Evolutionary conservation across 1,284 basidiomycete species (phyloP).

Genomic region (Fomitopsis schrenkii): DNA sequence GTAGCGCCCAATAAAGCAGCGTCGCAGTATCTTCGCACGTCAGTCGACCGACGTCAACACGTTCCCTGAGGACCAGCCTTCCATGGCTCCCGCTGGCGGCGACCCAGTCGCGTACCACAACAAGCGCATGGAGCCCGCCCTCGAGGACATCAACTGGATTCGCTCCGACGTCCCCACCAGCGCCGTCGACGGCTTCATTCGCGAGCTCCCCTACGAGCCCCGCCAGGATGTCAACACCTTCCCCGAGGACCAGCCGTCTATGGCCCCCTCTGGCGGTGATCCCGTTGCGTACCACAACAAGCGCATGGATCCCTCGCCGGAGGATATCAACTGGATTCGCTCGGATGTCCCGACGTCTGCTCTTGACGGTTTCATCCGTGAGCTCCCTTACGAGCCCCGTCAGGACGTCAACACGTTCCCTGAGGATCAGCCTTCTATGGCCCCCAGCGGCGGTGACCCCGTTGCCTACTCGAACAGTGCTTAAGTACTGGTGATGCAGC

Average conservation of each 20-base stretch:
- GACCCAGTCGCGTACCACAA: conserved; percentile 8
- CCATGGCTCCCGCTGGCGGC: conserved; percentile 15
- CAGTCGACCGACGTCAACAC: conserved; percentile 23
- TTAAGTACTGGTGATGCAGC: background rate
- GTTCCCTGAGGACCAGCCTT: conserved; percentile 25
- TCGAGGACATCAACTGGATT: conserved; percentile 24
- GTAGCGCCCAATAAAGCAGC: conserved; percentile 33
- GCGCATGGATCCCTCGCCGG: conserved; percentile 2
- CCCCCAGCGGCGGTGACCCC: conserved; percentile 20
- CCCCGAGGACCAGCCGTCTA: conserved; percentile 26
- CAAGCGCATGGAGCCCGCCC: conserved; percentile 7
- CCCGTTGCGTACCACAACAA: conserved; percentile 16
- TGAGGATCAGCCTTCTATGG: conserved; percentile 25
- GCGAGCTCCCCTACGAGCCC: conserved; percentile 20
- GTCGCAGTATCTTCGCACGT: conserved; percentile 14
- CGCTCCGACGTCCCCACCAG: conserved; percentile 32
- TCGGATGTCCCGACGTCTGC: conserved; percentile 19
- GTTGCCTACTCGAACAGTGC: conserved; percentile 15
- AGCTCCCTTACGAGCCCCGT: background rate
- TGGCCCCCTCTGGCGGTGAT: conserved; percentile 11
- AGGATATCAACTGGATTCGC: conserved; percentile 16
- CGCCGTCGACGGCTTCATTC: conserved; percentile 25
- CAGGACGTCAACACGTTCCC: conserved; percentile 32
- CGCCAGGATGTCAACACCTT: conserved; percentile 27
- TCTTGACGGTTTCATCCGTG: background rate